Conservation (phyloP, 495 filamentous ascomycete genomes). For the Sphaerosporella brunnea region DNA sequence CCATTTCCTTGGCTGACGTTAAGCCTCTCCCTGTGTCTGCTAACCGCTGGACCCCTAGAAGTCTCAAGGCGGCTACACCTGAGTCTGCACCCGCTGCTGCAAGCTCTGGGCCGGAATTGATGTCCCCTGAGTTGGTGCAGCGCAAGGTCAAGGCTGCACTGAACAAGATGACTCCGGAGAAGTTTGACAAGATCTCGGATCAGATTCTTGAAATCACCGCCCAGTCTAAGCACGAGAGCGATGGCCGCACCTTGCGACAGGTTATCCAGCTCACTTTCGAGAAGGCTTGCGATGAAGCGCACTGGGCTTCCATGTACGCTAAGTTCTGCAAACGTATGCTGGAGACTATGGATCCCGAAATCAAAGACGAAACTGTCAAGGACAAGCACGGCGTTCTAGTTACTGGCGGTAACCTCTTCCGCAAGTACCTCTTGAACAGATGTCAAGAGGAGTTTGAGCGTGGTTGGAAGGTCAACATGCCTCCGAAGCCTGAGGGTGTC, state of each 20-base stretch:
- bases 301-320: constrained; percentile 98
- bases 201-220: constrained; percentile 84
- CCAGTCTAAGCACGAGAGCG: constrained; percentile 87
- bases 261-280: constrained; percentile 98
- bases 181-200: constrained; percentile 87
- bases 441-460: constrained; percentile 99
- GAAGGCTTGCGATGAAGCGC: constrained; percentile 95
- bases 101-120: constrained; percentile 36
- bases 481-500: constrained; percentile 60
- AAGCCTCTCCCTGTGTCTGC: constrained; percentile 54
- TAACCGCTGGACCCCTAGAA: constrained; percentile 80
- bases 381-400: constrained; percentile 78
- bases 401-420: constrained; percentile 80
- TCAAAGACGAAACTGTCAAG: constrained; percentile 80
- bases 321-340: constrained; percentile 98
- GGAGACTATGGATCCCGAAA: constrained; percentile 82
- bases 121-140: constrained; percentile 88
- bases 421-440: constrained; percentile 94
- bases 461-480: constrained; percentile 85
- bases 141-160: constrained; percentile 94
- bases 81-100: constrained; percentile 33
- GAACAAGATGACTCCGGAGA: constrained; percentile 99
- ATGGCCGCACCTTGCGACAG: constrained; percentile 87
- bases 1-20: constrained; percentile 81
- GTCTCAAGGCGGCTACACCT: constrained; percentile 32